A percentile compares a stretch with the other conserved stretches of the same genome.
phyloP scores from a whole-genome alignment of 2,329 filamentous ascomycete genomes.

The Macroventuria anomochaeta region DNA sequence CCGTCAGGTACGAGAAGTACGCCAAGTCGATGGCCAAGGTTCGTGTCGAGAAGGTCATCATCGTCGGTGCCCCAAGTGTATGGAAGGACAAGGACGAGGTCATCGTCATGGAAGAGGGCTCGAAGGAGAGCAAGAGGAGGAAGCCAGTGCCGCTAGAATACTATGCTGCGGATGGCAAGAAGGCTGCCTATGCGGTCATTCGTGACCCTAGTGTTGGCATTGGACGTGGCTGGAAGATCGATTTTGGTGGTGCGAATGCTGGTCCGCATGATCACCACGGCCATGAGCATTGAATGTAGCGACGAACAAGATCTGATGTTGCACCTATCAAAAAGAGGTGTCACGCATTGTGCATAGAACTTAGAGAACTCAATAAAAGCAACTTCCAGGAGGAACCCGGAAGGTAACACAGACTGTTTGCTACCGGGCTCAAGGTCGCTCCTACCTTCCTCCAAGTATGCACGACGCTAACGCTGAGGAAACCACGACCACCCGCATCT shows the following conservation, averaged over 20 bases:
- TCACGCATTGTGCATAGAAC: background rate
- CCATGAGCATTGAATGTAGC: conserved; percentile 27
- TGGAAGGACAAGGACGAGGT: conserved; percentile 73
- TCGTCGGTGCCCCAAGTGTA: conserved; percentile 76
- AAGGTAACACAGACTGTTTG: too few species aligned
- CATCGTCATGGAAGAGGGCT: conserved; percentile 67
- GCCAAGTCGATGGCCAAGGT: conserved; percentile 80
- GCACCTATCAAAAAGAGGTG: background rate
- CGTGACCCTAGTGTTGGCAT: conserved; percentile 68
- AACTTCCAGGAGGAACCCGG: too few species aligned
- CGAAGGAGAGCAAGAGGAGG: conserved; percentile 51
- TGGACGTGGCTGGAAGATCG: conserved; percentile 68
- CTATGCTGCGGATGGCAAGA: conserved; percentile 58
- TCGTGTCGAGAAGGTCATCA: conserved; percentile 79
- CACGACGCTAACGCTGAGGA: too few species aligned
- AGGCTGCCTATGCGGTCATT: conserved; percentile 68
- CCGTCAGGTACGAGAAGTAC: conserved; percentile 73
- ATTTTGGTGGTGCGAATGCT: conserved; percentile 50
- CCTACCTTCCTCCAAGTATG: too few species aligned
- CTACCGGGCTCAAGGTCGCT: too few species aligned
- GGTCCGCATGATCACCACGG: conserved; percentile 31
- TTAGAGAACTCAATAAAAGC: background rate
- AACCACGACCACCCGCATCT: too few species aligned
- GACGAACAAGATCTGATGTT: background rate
- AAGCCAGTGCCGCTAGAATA: conserved; percentile 67